phyloP scores from a whole-genome alignment of 192 early-diverging fungal genomes.

The Backusella mclennaniae region DNA sequence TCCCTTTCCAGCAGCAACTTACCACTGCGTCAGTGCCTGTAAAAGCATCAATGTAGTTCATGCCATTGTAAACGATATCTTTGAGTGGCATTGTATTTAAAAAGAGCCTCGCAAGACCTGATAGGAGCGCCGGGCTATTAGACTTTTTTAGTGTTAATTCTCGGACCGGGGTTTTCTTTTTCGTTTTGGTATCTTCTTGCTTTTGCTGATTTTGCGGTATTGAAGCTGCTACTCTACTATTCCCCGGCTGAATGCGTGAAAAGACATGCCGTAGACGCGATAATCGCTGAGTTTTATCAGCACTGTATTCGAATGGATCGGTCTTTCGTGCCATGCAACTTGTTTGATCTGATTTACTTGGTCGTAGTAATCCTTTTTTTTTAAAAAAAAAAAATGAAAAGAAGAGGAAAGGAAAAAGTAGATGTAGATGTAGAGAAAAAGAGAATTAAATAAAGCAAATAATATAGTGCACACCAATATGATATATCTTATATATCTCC shows the following conservation, averaged over 20 bases:
- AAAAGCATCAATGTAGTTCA: constrained; percentile 84
- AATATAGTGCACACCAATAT: neutral
- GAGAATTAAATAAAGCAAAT: neutral
- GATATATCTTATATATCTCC: neutral
- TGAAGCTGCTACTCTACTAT: neutral
- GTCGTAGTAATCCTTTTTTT: neutral
- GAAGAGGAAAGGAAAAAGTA: neutral
- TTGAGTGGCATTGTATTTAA: constrained; percentile 51
- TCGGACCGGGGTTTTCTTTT: constrained; percentile 3
- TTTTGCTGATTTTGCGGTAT: neutral
- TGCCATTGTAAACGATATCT: constrained; percentile 58
- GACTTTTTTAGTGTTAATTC: neutral
- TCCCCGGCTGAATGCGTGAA: neutral
- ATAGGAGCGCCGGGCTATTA: constrained; percentile 66
- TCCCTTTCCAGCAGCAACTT: constrained; percentile 49
- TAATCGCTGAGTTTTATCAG: neutral
- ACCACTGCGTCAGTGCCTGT: constrained; percentile 47
- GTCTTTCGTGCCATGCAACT: neutral
- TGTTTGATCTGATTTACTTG: constrained; percentile 11
- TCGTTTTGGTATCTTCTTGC: neutral
- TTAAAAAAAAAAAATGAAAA: neutral
- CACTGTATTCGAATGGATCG: neutral
- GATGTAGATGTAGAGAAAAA: neutral
- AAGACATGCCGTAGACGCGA: neutral
- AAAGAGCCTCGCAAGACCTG: constrained; percentile 64